phyloP scores from a whole-genome alignment of 2,329 filamentous ascomycete species.

The Colletotrichum cordylinicola region DNA sequence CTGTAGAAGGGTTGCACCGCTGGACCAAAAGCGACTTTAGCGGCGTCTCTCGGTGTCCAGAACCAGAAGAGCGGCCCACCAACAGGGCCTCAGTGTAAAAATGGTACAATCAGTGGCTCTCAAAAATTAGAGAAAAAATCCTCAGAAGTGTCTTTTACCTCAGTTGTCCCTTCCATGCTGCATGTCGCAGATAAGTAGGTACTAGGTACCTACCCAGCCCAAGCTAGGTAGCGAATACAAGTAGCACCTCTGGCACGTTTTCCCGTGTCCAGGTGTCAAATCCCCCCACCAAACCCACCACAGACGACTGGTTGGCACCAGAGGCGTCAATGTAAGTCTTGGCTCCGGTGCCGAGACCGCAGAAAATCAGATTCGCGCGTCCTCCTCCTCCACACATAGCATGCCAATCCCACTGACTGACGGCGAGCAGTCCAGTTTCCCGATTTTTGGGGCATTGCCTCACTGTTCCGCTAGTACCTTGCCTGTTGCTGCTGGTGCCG shows the following conservation, averaged over 20 bases:
- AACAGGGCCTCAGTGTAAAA: neutral
- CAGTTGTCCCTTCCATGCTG: neutral
- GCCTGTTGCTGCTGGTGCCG: neutral
- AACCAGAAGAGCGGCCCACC: conserved; percentile 7
- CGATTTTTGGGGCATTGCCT: neutral
- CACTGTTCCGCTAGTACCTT: neutral
- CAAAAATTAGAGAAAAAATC: neutral
- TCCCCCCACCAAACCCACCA: neutral
- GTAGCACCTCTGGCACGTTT: neutral
- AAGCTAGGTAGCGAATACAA: neutral
- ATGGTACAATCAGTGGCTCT: conserved; percentile 9
- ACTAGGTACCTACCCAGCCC: neutral
- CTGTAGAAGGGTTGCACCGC: conserved; percentile 8
- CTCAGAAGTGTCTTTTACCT: neutral
- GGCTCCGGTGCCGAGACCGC: conserved; percentile 17
- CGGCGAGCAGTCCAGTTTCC: neutral
- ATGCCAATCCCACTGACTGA: neutral
- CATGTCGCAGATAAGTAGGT: neutral
- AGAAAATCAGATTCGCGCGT: conserved; percentile 5
- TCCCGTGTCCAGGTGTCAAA: neutral
- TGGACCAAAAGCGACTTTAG: neutral
- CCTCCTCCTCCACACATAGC: neutral
- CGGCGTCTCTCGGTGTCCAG: conserved; percentile 13
- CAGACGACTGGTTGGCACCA: conserved; percentile 2
- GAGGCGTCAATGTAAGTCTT: neutral